Conservation (phyloP, 1,284 basidiomycete genomes). For the Bjerkandera adusta region DNA sequence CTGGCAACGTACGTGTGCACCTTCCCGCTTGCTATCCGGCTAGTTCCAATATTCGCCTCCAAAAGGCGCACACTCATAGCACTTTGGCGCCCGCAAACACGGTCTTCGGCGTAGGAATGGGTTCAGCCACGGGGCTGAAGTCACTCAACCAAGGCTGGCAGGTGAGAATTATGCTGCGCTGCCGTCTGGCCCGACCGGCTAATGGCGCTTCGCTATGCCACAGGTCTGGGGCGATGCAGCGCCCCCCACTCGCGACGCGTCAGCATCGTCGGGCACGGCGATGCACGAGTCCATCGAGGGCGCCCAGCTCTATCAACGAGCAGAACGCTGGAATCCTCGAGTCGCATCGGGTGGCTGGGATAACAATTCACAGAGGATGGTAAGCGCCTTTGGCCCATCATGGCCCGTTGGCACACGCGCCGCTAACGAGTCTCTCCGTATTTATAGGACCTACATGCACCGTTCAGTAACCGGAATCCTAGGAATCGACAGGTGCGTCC, state of each 20-base stretch:
- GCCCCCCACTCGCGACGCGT: constrained; percentile 4
- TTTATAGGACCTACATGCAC: background rate
- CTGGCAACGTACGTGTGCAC: constrained; percentile 46
- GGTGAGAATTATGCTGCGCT: constrained; percentile 53
- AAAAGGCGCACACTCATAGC: constrained; percentile 41
- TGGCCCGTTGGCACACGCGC: background rate
- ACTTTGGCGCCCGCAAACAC: constrained; percentile 41
- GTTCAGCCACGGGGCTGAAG: constrained; percentile 46
- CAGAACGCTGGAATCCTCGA: constrained; percentile 56
- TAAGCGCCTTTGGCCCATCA: background rate
- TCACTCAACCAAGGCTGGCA: constrained; percentile 66
- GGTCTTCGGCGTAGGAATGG: constrained; percentile 55
- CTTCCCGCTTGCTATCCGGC: constrained; percentile 10
- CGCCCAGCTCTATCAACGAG: constrained; percentile 31
- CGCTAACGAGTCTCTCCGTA: background rate
- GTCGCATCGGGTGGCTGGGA: constrained; percentile 62
- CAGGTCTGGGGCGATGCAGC: no score
- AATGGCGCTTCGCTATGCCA: background rate
- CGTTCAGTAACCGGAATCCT: background rate
- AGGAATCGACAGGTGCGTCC: constrained; percentile 4
- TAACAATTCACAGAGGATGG: constrained; percentile 53
- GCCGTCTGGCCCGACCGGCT: background rate
- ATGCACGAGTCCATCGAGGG: constrained; percentile 39
- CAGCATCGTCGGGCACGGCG: constrained; percentile 53
- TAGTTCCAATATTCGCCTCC: constrained; percentile 17